Base-by-base conservation (phyloP, 179 eudicot species). In the Beta macrorhiza region DNA sequence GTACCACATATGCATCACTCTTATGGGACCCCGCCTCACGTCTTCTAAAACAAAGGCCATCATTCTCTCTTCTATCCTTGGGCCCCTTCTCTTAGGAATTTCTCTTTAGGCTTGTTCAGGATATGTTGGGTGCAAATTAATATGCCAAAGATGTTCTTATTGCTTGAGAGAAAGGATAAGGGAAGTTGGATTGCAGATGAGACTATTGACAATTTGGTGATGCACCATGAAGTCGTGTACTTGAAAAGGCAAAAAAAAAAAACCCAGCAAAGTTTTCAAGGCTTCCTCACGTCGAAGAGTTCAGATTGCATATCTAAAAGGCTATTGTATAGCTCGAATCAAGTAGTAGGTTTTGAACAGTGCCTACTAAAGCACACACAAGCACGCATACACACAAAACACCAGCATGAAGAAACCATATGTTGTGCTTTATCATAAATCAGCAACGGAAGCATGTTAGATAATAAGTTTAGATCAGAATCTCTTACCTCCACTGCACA, bases 401-500 rank as follows among this genome's bases (percentile, higher is more conserved):
- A 52, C 68, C n/a, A 77, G 8, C 45, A 57, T 37, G 51, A 65
- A 71, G 56, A 77, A 42, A 45, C 17, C n/a, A 32, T 61, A 53
- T 9, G 5, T 52, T 29, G 32, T 16, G 62, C 44, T 32, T 51
- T 81, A 57, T 25, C 51, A 55, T 11, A 58, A 79, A 37, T 49
- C 52, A 61, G 53, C 69, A 74, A 11, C 29, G 8, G 57, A 20
- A 68, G 49, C 78, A 59, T 32, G 63, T 76, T 56, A 75, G 32
- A 63, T 70, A 45, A 9, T 20, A 69, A 45, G 55, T 44, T 71
- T 56, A 55, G 77, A 29, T 55, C 32, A 51, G 47, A 75, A 22
- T 10, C 42, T 51, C 56, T 59, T 84, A 93, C 99, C 99, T 96
- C 98, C 99, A 96, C 81, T 92, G 99, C 74, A 96, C 89, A 85